Percentiles rank a stretch among this genome's conserved stretches.
Evolutionary conservation across 805 yeast species (phyloP).

Genomic region (Candida takata): DNA sequence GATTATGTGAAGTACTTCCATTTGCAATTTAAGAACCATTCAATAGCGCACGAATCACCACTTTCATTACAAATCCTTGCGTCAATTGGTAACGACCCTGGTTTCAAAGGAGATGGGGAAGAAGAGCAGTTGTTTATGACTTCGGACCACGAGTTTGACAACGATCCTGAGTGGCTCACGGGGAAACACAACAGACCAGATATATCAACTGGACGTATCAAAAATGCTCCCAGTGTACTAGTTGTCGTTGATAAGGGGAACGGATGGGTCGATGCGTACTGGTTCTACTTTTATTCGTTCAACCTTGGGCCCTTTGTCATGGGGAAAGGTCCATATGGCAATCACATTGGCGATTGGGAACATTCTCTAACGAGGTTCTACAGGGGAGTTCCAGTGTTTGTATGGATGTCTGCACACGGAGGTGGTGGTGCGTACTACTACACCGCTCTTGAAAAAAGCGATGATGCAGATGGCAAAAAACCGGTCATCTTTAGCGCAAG

Average conservation of each 20-base stretch:
- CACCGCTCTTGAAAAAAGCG: conserved; percentile 53
- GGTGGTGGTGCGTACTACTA: conserved; percentile 90
- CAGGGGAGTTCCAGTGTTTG: conserved; percentile 69
- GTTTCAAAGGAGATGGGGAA: conserved; percentile 12
- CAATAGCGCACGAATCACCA: conserved; percentile 28
- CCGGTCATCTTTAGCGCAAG: conserved; percentile 87
- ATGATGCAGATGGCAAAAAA: conserved; percentile 27
- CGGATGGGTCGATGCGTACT: conserved; percentile 91
- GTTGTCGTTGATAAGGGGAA: conserved; percentile 89
- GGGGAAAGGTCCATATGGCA: conserved; percentile 97
- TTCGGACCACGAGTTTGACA: conserved; percentile 61
- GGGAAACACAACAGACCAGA: conserved; percentile 65
- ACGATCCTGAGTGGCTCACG: conserved; percentile 81
- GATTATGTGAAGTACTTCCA: conserved; percentile 64
- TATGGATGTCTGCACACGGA: conserved; percentile 98
- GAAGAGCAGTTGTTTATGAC: conserved; percentile 47
- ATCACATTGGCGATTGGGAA: conserved; percentile 98
- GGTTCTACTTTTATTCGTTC: conserved; percentile 95
- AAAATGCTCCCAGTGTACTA: conserved; percentile 71
- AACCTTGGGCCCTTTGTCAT: conserved; percentile 94
- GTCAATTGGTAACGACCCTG: conserved; percentile 16
- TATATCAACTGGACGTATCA: conserved; percentile 60
- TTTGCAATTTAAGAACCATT: conserved; percentile 45
- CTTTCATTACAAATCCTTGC: conserved; percentile 26
- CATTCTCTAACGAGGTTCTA: conserved; percentile 83